Evolutionary conservation across 1,284 basidiomycete genomes (phyloP).

Genomic region (Ustilago esculenta): DNA sequence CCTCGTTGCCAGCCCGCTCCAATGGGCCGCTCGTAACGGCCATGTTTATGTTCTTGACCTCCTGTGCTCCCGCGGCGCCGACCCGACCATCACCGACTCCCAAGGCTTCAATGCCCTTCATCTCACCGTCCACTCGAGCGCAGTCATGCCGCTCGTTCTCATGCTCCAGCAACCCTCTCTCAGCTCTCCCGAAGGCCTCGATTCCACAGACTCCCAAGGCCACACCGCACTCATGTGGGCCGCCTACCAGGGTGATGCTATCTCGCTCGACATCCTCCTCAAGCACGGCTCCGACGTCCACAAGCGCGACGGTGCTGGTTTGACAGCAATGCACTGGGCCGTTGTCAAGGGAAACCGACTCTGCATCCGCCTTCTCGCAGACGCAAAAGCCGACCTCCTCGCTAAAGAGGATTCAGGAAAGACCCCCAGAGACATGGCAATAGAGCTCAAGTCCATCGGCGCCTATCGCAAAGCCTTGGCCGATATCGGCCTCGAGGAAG

Average conservation of each 20-base stretch:
- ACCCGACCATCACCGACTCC: constrained; percentile 87
- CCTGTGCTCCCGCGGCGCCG: constrained; percentile 85
- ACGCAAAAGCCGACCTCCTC: constrained; percentile 83
- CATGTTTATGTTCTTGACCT: constrained; percentile 94
- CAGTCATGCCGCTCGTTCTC: constrained; percentile 92
- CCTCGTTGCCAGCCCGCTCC: constrained; percentile 91
- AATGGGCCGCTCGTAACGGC: constrained; percentile 95
- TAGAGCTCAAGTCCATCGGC: constrained; percentile 81
- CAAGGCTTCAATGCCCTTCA: constrained; percentile 98
- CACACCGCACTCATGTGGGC: constrained; percentile 99
- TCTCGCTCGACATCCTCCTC: constrained; percentile 89
- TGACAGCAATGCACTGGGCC: constrained; percentile 96
- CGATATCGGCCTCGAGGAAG: constrained; percentile 73
- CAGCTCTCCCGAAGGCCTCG: constrained; percentile 36
- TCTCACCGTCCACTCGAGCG: constrained; percentile 90
- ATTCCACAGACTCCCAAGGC: constrained; percentile 78
- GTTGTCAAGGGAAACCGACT: constrained; percentile 91
- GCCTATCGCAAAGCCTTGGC: constrained; percentile 88
- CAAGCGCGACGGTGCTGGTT: constrained; percentile 80
- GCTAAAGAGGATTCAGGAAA: constrained; percentile 85
- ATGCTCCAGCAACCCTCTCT: constrained; percentile 80
- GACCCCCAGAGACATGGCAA: constrained; percentile 92
- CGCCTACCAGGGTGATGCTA: constrained; percentile 95
- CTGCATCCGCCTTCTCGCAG: constrained; percentile 84
- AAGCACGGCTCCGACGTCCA: constrained; percentile 84